Evolutionary conservation across 176 grass and related monocot genomes (phyloP), one percentile per base, ranked within the genome.

Genomic region (Rhipidocladum racemiflorum): DNA sequence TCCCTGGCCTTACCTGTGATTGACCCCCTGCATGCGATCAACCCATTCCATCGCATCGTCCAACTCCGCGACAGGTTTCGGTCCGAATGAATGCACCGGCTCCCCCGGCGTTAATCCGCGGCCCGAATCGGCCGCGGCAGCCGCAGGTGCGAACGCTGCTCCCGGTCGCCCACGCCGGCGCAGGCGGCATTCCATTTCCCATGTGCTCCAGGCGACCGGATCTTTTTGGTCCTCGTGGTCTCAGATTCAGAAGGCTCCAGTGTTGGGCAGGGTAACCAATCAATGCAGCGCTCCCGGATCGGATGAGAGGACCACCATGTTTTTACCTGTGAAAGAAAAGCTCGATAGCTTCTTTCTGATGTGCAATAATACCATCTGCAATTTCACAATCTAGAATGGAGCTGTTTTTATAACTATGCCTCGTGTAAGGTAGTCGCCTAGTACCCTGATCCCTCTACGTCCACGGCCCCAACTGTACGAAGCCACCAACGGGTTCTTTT

Each of bases 201-300:
- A 83, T 63, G 70, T 84, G 81, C 70, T 71, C 59, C 9, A 3
- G 21, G 27, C 13, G 21, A 44, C 17, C 69, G 57, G 40, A 54
- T 35, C 14, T 29, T 54, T 21, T 32, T 11, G 68, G 80, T 40
- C 64, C 21, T 68, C 7, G 38, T 9, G 14, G 12, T 21, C 29
- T 49, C 54, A 59, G 5, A 30, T 59, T 68, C 78, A 57, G 64
- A 80, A 15, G 29, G 15, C 4, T 9, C 20, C 0, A 7, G 32
- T 3, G 24, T 24, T 43, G 34, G 16, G 63, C 8, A 27, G 6
- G 11, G 39, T 24, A 24, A 9, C 21, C 35, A 54, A 56, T 59
- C 12, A 68, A 45, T 24, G 40, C 56, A 23, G 6, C 23, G 65
- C 56, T 70, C 13, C 13, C 53, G 15, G 5, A 44, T 55, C 7